These are phyloP conservation scores for Aspergillus carlsbadensis DNA, from an alignment of 495 filamentous ascomycete species.

Conservation along the genomic window DNA sequence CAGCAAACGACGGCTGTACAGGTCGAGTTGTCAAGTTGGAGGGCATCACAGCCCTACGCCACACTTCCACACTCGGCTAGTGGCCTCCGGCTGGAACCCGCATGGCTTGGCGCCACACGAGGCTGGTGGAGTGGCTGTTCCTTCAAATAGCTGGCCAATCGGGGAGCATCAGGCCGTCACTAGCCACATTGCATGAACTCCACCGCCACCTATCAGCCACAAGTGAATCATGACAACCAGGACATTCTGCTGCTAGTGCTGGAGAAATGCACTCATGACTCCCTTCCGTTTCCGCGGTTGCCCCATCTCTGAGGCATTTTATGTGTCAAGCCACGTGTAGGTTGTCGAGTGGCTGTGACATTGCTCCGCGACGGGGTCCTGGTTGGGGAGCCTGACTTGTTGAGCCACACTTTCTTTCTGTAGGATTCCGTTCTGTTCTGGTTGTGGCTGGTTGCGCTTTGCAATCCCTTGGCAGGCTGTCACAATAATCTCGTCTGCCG, in stretches of 20 bases:
- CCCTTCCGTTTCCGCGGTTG: too few relatives aligned
- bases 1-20: too few relatives aligned
- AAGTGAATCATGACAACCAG: not conserved
- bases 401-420: too few relatives aligned
- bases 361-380: not conserved
- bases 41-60: too few relatives aligned
- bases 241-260: not conserved
- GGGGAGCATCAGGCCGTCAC: not conserved
- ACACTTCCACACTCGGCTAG: not conserved
- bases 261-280: not conserved
- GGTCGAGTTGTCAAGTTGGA: too few relatives aligned
- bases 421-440: too few relatives aligned
- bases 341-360: constrained; percentile 21
- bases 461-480: too few relatives aligned
- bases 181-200: constrained; percentile 2
- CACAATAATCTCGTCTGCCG: too few relatives aligned
- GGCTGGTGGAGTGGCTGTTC: constrained; percentile 4
- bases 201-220: not conserved
- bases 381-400: too few relatives aligned
- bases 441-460: too few relatives aligned
- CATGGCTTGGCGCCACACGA: not conserved
- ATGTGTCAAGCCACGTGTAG: constrained; percentile 20
- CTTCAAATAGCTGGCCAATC: not conserved
- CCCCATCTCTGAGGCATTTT: constrained; percentile 6
- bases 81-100: not conserved